These are phyloP conservation scores for Lipomyces spencermartinsiae DNA, from an alignment of 805 yeast genomes.

Conservation along the genomic window DNA sequence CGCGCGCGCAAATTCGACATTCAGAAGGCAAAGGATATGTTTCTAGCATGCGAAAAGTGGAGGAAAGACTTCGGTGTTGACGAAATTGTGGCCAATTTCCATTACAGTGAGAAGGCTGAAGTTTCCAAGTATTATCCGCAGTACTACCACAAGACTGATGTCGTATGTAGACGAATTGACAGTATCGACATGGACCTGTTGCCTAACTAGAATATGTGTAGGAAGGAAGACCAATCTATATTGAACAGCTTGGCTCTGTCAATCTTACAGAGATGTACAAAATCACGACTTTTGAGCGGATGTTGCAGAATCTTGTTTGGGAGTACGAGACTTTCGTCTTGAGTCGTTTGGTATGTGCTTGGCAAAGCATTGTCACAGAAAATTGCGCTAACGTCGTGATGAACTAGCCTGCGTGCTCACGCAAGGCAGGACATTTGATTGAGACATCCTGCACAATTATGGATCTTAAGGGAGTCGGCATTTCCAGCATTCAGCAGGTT, in stretches of 20 bases:
- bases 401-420: constrained; percentile 85
- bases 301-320: constrained; percentile 95
- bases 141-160: constrained; percentile 96
- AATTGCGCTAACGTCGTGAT: not conserved
- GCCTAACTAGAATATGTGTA: not conserved
- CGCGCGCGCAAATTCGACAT: constrained; percentile 96
- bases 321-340: constrained; percentile 91
- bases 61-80: constrained; percentile 82
- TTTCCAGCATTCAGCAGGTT: constrained; percentile 83
- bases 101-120: constrained; percentile 88
- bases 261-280: constrained; percentile 89
- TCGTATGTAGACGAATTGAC: constrained; percentile 36
- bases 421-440: constrained; percentile 74
- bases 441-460: constrained; percentile 97
- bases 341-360: constrained; percentile 63
- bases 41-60: constrained; percentile 87
- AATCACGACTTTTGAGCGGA: constrained; percentile 92
- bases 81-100: constrained; percentile 84
- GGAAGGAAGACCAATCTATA: constrained; percentile 95
- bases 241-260: constrained; percentile 92
- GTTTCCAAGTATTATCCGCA: constrained; percentile 76
- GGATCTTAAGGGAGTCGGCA: constrained; percentile 92
- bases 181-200: not conserved
- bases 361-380: not conserved
- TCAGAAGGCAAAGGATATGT: constrained; percentile 81